Conservation (phyloP, 371 early-diverging fungal genomes). For the Batrachochytrium dendrobatidis region DNA sequence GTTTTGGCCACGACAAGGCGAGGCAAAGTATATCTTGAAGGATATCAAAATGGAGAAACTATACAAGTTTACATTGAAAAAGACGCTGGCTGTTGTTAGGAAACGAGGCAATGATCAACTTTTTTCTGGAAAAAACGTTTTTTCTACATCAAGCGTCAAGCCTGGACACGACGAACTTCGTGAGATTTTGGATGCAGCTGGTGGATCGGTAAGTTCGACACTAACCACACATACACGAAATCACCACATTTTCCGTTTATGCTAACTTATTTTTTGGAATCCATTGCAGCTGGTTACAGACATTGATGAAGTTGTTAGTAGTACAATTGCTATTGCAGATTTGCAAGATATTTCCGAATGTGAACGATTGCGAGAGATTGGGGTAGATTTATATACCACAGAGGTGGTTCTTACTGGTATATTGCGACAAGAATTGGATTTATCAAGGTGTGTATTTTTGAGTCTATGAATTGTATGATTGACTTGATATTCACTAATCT, state of each 20-base stretch:
- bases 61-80: slow-evolving; percentile 24
- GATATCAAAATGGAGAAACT: slow-evolving; percentile 27
- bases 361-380: slow-evolving; percentile 7
- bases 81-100: slow-evolving; percentile 8
- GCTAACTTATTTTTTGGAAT: not conserved
- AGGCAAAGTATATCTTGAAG: slow-evolving; percentile 24
- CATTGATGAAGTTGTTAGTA: slow-evolving; percentile 5
- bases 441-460: slow-evolving; percentile 10
- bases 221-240: not conserved
- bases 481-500: too few relatives aligned
- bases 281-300: not conserved
- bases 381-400: slow-evolving; percentile 16
- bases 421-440: slow-evolving; percentile 27
- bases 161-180: slow-evolving; percentile 27
- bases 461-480: too few relatives aligned
- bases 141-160: slow-evolving; percentile 25
- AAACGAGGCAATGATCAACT: not conserved
- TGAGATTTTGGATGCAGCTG: slow-evolving; percentile 34
- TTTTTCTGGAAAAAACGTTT: slow-evolving; percentile 25
- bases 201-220: slow-evolving; percentile 19
- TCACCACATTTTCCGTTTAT: not conserved
- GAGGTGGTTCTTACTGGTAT: slow-evolving; percentile 37
- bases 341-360: slow-evolving; percentile 20
- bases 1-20: slow-evolving; percentile 15
- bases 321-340: slow-evolving; percentile 19